Percentiles rank a stretch among this genome's conserved stretches.
These are phyloP conservation scores for Pholiota molesta DNA, from an alignment of 768 basidiomycete species.

Conservation along the genomic window DNA sequence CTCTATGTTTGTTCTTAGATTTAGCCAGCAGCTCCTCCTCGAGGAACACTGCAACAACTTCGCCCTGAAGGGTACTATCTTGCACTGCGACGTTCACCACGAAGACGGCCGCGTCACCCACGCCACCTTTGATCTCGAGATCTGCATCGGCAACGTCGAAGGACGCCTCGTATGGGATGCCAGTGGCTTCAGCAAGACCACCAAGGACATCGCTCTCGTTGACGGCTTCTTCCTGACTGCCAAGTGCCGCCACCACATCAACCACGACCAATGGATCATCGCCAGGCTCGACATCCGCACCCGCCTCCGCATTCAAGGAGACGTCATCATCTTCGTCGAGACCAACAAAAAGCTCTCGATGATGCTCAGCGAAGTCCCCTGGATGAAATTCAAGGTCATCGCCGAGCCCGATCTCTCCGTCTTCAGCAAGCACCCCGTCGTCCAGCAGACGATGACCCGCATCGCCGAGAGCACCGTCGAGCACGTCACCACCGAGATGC, in stretches of 20 bases:
- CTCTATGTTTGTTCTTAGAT: conserved; percentile 1
- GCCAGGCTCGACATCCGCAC: conserved; percentile 20
- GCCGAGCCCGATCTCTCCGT: conserved; percentile 27
- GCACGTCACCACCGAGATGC: conserved; percentile 22
- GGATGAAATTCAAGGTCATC: conserved; percentile 32
- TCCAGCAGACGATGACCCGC: conserved; percentile 22
- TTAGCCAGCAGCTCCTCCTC: conserved; percentile 19
- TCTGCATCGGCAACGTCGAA: conserved; percentile 18
- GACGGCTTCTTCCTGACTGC: conserved; percentile 18
- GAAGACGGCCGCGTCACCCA: conserved; percentile 18
- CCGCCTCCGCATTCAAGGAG: conserved; percentile 20
- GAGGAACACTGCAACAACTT: conserved; percentile 20
- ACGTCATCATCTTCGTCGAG: conserved; percentile 20
- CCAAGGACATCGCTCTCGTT: conserved; percentile 18
- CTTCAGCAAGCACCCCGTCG: conserved; percentile 23
- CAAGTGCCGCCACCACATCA: conserved; percentile 14
- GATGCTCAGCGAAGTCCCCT: conserved; percentile 29
- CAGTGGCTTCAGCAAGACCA: conserved; percentile 17
- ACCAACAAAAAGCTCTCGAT: conserved; percentile 23
- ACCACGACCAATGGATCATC: conserved; percentile 15
- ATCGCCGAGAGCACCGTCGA: conserved; percentile 25
- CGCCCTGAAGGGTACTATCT: conserved; percentile 16
- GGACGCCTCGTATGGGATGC: conserved; percentile 22
- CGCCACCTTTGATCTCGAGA: conserved; percentile 18
- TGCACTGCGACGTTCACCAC: conserved; percentile 20